Evolutionary conservation across 345 rosid species (phyloP).

Genomic region (Eucalyptus tenuipes): DNA sequence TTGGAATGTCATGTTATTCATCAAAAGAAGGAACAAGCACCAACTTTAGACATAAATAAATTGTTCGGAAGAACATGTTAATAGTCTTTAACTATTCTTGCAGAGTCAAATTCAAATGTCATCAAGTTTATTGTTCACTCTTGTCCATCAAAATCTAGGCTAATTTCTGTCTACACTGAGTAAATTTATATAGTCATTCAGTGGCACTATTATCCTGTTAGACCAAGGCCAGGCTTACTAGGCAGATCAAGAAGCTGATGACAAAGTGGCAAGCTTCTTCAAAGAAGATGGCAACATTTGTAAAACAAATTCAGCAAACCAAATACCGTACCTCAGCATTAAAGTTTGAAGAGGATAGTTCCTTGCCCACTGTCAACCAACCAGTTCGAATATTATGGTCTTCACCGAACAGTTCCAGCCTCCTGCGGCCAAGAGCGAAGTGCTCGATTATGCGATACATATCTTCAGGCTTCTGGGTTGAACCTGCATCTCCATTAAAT

Average conservation of each 20-base stretch:
- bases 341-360: conserved; percentile 82
- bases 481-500: conserved; percentile 37
- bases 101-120: not conserved
- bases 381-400: conserved; percentile 94
- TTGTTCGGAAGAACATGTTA: not conserved
- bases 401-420: conserved; percentile 98
- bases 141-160: not conserved
- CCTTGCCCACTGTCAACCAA: conserved; percentile 92
- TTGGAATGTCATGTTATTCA: not conserved
- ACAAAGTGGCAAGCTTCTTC: not conserved
- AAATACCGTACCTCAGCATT: conserved; percentile 46
- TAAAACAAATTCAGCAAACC: not conserved
- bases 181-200: not conserved
- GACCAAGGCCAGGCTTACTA: not conserved
- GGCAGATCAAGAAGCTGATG: not conserved
- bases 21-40: not conserved
- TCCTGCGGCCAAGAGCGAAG: conserved; percentile 89
- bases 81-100: not conserved
- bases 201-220: not conserved
- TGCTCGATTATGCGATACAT: conserved; percentile 98
- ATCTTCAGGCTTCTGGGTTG: conserved; percentile 96
- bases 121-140: not conserved
- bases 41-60: not conserved
- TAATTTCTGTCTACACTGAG: not conserved
- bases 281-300: not conserved